Conservation (phyloP, 306 rosid species). For the Nissolia schottii region DNA sequence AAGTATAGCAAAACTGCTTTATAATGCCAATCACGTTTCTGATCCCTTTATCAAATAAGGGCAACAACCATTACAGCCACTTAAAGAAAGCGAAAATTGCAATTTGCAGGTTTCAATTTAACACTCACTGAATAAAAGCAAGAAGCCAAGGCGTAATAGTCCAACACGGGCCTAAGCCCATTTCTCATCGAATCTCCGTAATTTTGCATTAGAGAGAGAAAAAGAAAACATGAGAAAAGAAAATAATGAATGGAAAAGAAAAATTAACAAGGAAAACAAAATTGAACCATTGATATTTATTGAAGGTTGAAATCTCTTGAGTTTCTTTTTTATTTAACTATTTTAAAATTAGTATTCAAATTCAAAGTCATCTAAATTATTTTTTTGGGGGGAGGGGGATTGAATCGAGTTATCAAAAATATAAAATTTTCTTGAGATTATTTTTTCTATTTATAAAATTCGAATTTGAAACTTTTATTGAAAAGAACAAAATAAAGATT, state of each 20-base stretch:
- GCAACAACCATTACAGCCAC: neutral
- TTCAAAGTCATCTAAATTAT: no score
- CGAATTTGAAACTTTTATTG: no score
- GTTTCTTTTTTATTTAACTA: no score
- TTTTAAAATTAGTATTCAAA: no score
- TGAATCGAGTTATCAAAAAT: no score
- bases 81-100: neutral
- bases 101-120: neutral
- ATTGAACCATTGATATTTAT: no score
- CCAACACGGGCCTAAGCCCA: constrained; percentile 17
- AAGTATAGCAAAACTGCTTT: constrained; percentile 3
- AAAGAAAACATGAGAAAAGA: neutral
- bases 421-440: no score
- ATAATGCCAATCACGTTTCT: neutral
- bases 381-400: no score
- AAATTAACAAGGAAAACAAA: no score
- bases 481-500: no score
- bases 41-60: neutral
- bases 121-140: neutral
- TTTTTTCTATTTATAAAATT: no score
- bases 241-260: neutral
- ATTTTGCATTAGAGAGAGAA: neutral
- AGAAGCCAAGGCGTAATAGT: neutral
- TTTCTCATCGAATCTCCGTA: constrained; percentile 21
- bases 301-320: no score